Evolutionary conservation across 2,329 filamentous ascomycete species (phyloP), one percentile per base, ranked within the genome.

Genomic region (Tolypocladium inflatum): DNA sequence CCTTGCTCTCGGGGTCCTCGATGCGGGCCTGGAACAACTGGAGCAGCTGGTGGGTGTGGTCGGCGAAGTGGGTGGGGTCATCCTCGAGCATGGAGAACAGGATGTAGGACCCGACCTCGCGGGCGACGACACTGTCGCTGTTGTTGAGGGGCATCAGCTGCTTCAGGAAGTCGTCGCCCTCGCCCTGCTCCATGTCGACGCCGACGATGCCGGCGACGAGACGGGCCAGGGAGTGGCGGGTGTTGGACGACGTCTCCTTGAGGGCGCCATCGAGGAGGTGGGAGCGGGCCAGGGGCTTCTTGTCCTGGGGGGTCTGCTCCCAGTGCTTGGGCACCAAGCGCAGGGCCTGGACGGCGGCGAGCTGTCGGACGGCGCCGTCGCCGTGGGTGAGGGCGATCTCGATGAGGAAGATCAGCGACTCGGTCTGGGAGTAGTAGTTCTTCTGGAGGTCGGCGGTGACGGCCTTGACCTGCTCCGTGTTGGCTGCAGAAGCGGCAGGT

Each of bases 91-190:
- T 86, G 61, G 91, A 93, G 77, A 87, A 97, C 64, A 97, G 86
- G 66, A 97, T 91, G 77, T 94, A 97, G 63, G 93, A 88, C 63
- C 89, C 91, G 45, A 97, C 90, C 71, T 96, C 91, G 64, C 94
- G 88, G 72, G 96, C 90, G 61, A 85, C 80, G 55, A 90, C 86
- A 61, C 87, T 86, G 60, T 82, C 77, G 70, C 86, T 92, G 65
- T 83, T 89, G 65, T 89, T 87, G 61, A 94, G 89, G 70, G 89
- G 88, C 61, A 91, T 82, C 56, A 97, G 83, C 65, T 89, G 83
- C 63, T 86, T 84, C 55, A 95, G 85, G 60, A 97, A 84, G 59
- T 95, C 89, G 73, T 96, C 86, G 63, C 89, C 90, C 71, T 95
- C 87, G 63, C 90, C 85, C 10, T 71, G 65, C 65, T 75, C 73